Evolutionary conservation across 1,284 basidiomycete genomes (phyloP).

Genomic region (Ceratobasidium sp.): DNA sequence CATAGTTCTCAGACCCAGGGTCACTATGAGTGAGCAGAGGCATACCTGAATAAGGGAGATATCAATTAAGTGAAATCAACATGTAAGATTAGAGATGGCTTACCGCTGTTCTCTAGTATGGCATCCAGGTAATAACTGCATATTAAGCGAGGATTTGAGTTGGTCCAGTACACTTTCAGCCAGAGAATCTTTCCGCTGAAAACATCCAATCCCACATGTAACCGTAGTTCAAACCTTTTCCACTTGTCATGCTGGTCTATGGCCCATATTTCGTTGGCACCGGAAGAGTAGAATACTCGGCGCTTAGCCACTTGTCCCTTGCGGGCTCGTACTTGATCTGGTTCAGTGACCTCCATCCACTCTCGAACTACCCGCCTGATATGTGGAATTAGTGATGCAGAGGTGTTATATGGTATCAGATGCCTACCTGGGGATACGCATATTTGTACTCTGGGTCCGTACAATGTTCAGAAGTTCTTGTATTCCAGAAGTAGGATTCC

Average conservation of each 20-base stretch:
- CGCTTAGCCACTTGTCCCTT: neutral
- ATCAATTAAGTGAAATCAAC: too few species aligned
- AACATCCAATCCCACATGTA: slow-evolving; percentile 57
- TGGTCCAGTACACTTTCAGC: slow-evolving; percentile 60
- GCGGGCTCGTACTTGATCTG: neutral
- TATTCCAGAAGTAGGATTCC: neutral
- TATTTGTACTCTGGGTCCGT: neutral
- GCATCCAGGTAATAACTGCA: slow-evolving; percentile 54
- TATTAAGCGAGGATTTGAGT: slow-evolving; percentile 57
- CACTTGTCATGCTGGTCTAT: slow-evolving; percentile 61
- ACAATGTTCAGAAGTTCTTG: neutral
- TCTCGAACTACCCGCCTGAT: neutral
- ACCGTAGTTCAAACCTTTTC: slow-evolving; percentile 55
- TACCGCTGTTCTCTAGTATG: slow-evolving; percentile 50
- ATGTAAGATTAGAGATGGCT: too few species aligned
- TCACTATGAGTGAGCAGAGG: slow-evolving; percentile 58
- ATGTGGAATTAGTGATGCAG: too few species aligned
- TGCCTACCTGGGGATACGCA: neutral
- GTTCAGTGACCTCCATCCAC: neutral
- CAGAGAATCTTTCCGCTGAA: slow-evolving; percentile 54
- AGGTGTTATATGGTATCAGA: neutral
- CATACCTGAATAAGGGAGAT: too few species aligned
- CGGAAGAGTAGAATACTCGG: slow-evolving; percentile 50
- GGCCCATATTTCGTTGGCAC: slow-evolving; percentile 57
- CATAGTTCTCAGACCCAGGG: slow-evolving; percentile 57